These are phyloP conservation scores for Saitozyma sp. DNA, from an alignment of 768 basidiomycete species.

Conservation along the genomic window DNA sequence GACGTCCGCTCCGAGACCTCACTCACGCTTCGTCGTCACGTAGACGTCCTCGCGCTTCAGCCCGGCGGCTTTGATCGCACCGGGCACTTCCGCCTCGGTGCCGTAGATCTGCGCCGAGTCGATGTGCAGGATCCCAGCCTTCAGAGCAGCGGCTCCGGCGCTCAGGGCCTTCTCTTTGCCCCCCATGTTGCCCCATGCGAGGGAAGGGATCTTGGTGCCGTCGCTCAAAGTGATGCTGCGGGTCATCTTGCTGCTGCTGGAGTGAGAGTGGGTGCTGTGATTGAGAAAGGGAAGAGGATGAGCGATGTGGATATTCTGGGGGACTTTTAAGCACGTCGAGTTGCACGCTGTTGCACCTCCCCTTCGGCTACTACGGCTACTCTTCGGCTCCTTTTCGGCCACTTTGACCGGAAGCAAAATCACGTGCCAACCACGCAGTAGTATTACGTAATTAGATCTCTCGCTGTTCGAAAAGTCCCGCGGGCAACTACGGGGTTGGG, in stretches of 20 bases:
- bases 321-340: too few species aligned
- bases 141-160: slow-evolving; percentile 24
- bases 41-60: slow-evolving; percentile 30
- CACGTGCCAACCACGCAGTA: too few species aligned
- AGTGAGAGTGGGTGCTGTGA: too few species aligned
- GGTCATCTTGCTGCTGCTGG: slow-evolving; percentile 13
- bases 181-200: slow-evolving; percentile 37
- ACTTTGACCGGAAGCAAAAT: too few species aligned
- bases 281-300: too few species aligned
- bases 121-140: slow-evolving; percentile 34
- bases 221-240: slow-evolving; percentile 34
- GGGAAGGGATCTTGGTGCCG: slow-evolving; percentile 35
- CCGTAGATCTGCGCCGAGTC: slow-evolving; percentile 42
- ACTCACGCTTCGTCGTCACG: slow-evolving; percentile 43
- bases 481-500: too few species aligned
- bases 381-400: too few species aligned
- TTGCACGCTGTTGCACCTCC: too few species aligned
- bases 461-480: too few species aligned
- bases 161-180: slow-evolving; percentile 19
- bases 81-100: slow-evolving; percentile 32
- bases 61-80: slow-evolving; percentile 24
- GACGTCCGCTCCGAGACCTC: neutral
- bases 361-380: too few species aligned
- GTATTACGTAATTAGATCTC: too few species aligned
- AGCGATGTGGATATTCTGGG: too few species aligned